Evolutionary conservation across 768 basidiomycete species (phyloP).

Genomic region (Erythrobasidium yunnanense): DNA sequence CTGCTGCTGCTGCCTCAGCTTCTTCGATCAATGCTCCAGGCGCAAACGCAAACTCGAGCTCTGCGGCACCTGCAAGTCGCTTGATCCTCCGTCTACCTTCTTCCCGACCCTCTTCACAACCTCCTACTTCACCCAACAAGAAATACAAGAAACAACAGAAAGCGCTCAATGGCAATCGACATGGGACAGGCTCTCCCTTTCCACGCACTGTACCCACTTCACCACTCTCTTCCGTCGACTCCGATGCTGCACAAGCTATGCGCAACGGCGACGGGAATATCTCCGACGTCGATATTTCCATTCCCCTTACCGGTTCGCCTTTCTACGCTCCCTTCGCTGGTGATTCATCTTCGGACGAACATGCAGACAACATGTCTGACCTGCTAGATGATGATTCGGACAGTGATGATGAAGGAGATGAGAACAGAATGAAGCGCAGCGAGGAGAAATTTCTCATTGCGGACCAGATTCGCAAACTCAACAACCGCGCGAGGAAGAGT

Average conservation of each 20-base stretch:
- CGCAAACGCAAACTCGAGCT: too few species aligned
- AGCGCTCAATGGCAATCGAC: not conserved
- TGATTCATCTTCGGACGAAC: constrained; percentile 3
- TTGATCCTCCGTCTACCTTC: constrained; percentile 20
- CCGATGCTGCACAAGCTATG: not conserved
- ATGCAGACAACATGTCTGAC: constrained; percentile 10
- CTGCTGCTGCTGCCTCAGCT: not conserved
- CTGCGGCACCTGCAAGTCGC: too few species aligned
- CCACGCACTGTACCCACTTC: not conserved
- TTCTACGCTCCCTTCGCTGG: not conserved
- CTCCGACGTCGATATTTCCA: not conserved
- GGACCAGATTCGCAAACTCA: not conserved
- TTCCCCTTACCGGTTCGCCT: not conserved
- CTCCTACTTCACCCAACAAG: not conserved
- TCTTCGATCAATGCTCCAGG: not conserved
- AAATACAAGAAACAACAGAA: not conserved
- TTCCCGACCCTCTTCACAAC: not conserved
- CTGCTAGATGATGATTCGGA: constrained; percentile 9
- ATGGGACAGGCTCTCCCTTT: not conserved
- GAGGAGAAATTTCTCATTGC: not conserved
- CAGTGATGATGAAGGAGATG: not conserved
- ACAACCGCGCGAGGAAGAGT: not conserved
- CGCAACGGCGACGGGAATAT: not conserved
- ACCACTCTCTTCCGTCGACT: not conserved
- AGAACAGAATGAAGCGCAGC: not conserved